Evolutionary conservation across 768 basidiomycete genomes (phyloP).

Genomic region (Lentinula guzmanii): DNA sequence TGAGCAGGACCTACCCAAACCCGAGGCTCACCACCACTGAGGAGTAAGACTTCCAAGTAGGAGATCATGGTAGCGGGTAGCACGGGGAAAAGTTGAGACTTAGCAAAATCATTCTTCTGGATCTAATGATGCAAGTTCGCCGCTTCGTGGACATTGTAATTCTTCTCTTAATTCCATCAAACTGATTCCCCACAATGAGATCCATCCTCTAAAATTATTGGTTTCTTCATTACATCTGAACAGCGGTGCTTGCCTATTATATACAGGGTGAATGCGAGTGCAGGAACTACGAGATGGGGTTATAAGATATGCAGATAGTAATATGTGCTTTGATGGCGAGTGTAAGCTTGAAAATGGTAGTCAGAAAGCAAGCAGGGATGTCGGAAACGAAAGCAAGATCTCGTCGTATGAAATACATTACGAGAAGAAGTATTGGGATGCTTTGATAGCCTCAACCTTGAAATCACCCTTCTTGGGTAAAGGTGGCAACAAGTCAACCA

Average conservation of each 20-base stretch:
- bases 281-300: not conserved
- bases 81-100: not conserved
- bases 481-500: conserved; percentile 73
- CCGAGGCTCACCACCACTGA: conserved; percentile 29
- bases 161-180: too few species aligned
- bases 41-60: not conserved
- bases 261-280: not conserved
- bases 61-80: not conserved
- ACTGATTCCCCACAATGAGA: too few species aligned
- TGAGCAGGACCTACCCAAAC: conserved; percentile 73
- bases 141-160: not conserved
- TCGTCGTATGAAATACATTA: conserved; percentile 26
- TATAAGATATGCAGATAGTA: conserved; percentile 2
- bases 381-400: not conserved
- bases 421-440: conserved; percentile 92
- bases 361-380: not conserved
- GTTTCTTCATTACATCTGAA: not conserved
- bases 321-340: not conserved
- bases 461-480: conserved; percentile 84
- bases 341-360: not conserved
- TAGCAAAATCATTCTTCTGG: not conserved
- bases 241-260: not conserved
- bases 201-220: not conserved
- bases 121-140: not conserved
- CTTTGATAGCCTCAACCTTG: conserved; percentile 74